These are phyloP conservation scores for Euryodendron excelsum DNA, from an alignment of 148 eudicot genomes.

Conservation along the genomic window DNA sequence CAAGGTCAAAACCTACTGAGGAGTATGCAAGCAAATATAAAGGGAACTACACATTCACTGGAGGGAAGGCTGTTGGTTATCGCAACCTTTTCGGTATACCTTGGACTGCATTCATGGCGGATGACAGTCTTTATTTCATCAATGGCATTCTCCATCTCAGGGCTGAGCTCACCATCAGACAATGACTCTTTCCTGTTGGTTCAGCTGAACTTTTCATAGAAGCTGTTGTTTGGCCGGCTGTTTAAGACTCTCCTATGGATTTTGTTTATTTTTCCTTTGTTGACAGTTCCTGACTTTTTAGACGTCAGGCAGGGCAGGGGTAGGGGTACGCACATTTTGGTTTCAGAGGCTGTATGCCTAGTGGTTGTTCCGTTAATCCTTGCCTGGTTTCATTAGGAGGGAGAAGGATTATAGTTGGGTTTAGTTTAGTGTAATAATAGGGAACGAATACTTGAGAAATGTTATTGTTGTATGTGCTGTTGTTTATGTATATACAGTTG, in stretches of 20 bases:
- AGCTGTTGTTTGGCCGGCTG: too few species aligned
- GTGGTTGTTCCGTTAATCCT: not conserved
- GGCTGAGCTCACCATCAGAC: conserved; percentile 60
- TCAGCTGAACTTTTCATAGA: not conserved
- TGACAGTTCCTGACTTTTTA: not conserved
- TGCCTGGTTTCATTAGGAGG: not conserved
- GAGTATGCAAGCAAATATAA: conserved; percentile 47
- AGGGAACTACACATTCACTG: conserved; percentile 61
- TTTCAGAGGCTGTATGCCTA: too few species aligned
- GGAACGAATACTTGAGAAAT: not conserved
- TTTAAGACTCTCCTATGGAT: too few species aligned
- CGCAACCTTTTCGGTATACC: conserved; percentile 55
- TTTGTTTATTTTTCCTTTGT: too few species aligned
- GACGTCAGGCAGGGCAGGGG: not conserved
- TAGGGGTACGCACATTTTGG: too few species aligned
- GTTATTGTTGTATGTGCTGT: not conserved
- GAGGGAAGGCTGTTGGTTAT: conserved; percentile 74
- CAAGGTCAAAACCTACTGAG: conserved; percentile 42
- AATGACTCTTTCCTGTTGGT: conserved; percentile 21
- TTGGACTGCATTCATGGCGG: conserved; percentile 63
- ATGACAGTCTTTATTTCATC: conserved; percentile 58
- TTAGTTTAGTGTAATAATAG: not conserved
- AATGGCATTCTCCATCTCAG: conserved; percentile 60
- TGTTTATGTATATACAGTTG: conserved; percentile 6
- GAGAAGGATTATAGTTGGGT: not conserved